Conservation (phyloP, 495 filamentous ascomycete genomes). For the Penicillium fimorum region DNA sequence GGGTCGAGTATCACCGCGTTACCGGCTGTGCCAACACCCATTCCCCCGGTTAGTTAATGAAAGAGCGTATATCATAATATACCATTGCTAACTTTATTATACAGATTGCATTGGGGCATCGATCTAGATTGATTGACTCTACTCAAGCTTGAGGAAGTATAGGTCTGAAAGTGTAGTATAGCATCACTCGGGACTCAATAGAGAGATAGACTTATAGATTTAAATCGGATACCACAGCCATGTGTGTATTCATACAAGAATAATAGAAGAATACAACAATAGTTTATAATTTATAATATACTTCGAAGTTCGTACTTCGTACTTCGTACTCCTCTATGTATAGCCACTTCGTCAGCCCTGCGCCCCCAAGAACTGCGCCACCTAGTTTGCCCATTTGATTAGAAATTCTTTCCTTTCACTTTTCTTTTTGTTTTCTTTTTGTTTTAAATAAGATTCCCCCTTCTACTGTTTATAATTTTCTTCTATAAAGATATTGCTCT, state of each 20-base stretch:
- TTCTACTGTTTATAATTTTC: neutral
- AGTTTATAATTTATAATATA: too few relatives aligned
- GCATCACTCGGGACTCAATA: neutral
- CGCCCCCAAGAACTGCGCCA: neutral
- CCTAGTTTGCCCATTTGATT: neutral
- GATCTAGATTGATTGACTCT: slow-evolving; percentile 18
- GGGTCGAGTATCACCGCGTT: slow-evolving; percentile 42
- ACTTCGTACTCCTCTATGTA: too few relatives aligned
- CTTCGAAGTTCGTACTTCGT: too few relatives aligned
- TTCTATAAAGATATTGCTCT: neutral
- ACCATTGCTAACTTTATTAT: neutral
- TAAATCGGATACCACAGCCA: neutral
- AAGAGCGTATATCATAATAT: neutral
- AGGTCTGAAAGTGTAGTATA: neutral
- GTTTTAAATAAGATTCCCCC: neutral
- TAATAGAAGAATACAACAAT: too few relatives aligned
- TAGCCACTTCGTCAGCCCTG: neutral
- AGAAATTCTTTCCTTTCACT: neutral
- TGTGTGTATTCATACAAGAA: neutral
- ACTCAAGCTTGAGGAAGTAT: slow-evolving; percentile 10
- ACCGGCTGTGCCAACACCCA: slow-evolving; percentile 29
- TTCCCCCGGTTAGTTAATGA: slow-evolving; percentile 7
- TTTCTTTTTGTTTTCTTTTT: neutral
- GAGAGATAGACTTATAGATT: neutral
- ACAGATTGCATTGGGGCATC: slow-evolving; percentile 10